These are phyloP conservation scores for Cichorium intybus DNA, from an alignment of 140 eudicot genomes.

Conservation along the genomic window DNA sequence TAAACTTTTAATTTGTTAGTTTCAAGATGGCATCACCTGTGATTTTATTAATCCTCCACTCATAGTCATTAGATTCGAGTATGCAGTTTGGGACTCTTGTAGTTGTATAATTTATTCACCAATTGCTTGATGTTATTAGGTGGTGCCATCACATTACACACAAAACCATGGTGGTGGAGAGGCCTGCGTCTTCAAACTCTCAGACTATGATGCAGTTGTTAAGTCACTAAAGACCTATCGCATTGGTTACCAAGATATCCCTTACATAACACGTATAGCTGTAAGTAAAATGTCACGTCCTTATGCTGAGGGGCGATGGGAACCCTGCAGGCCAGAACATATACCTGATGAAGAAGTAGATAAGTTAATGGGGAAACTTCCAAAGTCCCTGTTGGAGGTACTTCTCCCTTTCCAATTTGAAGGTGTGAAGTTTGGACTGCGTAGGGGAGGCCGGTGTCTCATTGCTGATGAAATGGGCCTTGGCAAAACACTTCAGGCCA, in stretches of 20 bases:
- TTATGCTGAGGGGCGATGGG: conserved; percentile 64
- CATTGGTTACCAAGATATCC: conserved; percentile 67
- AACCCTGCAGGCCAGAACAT: conserved; percentile 91
- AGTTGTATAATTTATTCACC: background rate
- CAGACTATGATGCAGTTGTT: conserved; percentile 67
- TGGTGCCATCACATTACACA: conserved; percentile 67
- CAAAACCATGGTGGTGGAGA: conserved; percentile 70
- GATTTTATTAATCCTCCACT: background rate
- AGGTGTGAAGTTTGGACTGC: conserved; percentile 81
- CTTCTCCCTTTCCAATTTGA: conserved; percentile 91
- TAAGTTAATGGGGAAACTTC: conserved; percentile 60
- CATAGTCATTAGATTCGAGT: background rate
- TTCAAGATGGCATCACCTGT: background rate
- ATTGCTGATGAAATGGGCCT: conserved; percentile 99
- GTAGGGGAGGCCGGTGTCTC: conserved; percentile 96
- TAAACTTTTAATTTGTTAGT: background rate
- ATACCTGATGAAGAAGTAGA: conserved; percentile 73
- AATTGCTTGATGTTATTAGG: conserved; percentile 38
- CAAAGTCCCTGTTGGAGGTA: conserved; percentile 50
- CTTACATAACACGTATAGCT: conserved; percentile 83
- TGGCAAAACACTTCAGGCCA: conserved; percentile 98
- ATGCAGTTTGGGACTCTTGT: background rate
- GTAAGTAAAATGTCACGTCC: conserved; percentile 58
- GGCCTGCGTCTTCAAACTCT: conserved; percentile 65
- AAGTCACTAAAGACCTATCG: conserved; percentile 54